phyloP scores from a whole-genome alignment of 1,284 basidiomycete species.

The Microbotryum scabiosae region DNA sequence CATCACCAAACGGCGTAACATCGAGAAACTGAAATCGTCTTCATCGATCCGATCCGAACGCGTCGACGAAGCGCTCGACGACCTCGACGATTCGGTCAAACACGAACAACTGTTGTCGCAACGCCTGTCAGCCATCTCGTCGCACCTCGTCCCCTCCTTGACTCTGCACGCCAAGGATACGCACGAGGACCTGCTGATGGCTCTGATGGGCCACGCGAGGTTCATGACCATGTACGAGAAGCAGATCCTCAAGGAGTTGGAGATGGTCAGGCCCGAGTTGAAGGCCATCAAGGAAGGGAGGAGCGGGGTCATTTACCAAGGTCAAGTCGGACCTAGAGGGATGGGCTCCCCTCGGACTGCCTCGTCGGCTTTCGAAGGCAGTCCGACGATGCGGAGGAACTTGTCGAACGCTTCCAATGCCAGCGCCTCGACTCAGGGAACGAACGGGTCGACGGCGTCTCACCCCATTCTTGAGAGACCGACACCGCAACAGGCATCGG shows the following conservation, averaged over 20 bases:
- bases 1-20: slow-evolving; percentile 79
- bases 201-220: slow-evolving; percentile 80
- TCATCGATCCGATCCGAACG: slow-evolving; percentile 74
- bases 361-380: background rate
- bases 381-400: background rate
- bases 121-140: slow-evolving; percentile 78
- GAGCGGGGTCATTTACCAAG: slow-evolving; percentile 32
- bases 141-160: slow-evolving; percentile 76
- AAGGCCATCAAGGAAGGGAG: slow-evolving; percentile 46
- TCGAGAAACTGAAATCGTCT: slow-evolving; percentile 66
- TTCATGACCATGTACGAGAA: slow-evolving; percentile 83
- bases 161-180: slow-evolving; percentile 71
- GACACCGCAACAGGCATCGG: background rate
- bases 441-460: background rate
- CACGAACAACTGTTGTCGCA: slow-evolving; percentile 72
- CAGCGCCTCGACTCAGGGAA: background rate
- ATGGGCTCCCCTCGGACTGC: background rate
- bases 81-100: slow-evolving; percentile 86
- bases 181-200: slow-evolving; percentile 77
- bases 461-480: background rate
- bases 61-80: slow-evolving; percentile 86
- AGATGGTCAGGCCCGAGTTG: slow-evolving; percentile 70
- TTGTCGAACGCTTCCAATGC: background rate
- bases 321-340: background rate
- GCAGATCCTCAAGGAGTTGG: slow-evolving; percentile 74